Base-by-base conservation (phyloP, 1,284 basidiomycete genomes). In the Boletus mariae region DNA sequence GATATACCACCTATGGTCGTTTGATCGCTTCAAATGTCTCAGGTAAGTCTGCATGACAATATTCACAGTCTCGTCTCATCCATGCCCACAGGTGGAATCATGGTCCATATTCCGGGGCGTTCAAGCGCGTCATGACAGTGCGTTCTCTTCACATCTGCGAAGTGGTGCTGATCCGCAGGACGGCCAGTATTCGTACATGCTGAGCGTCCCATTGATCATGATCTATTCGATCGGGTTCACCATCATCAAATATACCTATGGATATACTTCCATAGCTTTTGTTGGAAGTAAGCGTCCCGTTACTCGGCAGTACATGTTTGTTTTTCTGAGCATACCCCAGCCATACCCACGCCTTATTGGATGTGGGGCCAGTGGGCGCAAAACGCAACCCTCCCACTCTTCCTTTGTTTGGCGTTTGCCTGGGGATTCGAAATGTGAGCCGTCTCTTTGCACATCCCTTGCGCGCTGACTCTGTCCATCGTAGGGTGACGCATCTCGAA, bases 111-210 rank as follows among this genome's bases (percentile, higher is more conserved):
- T 77, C 82, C 26, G 87, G 86, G 17, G 76, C 85, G 2, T 90
- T 90, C 73, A 90, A 89, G 68, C 80, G 87, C 23, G 65, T 90
- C 60, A 90, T 90, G 88, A 90, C 85, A 15, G 87, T 89, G 54
- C 60, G 82, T 72, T 20, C 12, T 34, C 20, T 8, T n/a, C 28
- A 15, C 13, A 5, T 12, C 5, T 12, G 13, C 5, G 6, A 13
- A 26, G 23, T 26, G n/a, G 3, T 15, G n/a, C 17, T 17, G 43
- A 37, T 54, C n/a, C 13, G 13, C 13, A n/a, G 20, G 20, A 12
- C n/a, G 17, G 20, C 13, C 58, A 90, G 87, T 90, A 91, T 65
- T 82, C 86, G 3, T 91, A 90, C 63, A 60, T 89, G 29, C 52
- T 81, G 49, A 79, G 76, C 46, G 67, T 90, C 57, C 88, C 89